Conservation (phyloP, 805 yeast genomes). For the Lipomyces kockii region DNA sequence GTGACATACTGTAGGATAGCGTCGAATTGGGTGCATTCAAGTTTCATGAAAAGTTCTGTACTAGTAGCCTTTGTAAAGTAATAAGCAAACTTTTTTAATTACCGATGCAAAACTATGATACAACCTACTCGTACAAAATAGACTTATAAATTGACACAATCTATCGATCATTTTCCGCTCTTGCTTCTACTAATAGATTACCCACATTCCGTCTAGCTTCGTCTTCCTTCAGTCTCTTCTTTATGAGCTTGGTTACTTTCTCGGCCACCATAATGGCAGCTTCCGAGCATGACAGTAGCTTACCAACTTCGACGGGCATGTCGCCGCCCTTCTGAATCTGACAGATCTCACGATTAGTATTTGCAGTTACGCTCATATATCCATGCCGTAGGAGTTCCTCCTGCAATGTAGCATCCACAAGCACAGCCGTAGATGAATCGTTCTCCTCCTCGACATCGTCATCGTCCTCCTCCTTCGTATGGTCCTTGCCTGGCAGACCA, state of each 20-base stretch:
- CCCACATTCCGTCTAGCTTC: slow-evolving; percentile 48
- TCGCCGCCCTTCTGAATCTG: slow-evolving; percentile 89
- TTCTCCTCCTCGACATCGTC: slow-evolving; percentile 30
- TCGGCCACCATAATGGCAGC: slow-evolving; percentile 69
- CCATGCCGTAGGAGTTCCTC: slow-evolving; percentile 84
- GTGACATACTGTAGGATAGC: not conserved
- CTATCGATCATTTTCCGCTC: slow-evolving; percentile 34
- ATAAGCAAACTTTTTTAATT: not conserved
- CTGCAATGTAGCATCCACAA: slow-evolving; percentile 74
- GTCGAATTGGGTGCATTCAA: not conserved
- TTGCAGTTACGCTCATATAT: slow-evolving; percentile 79
- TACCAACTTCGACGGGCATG: slow-evolving; percentile 72
- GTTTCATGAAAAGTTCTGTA: not conserved
- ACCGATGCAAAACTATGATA: slow-evolving; percentile 5
- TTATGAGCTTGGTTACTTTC: slow-evolving; percentile 65
- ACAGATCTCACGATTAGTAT: slow-evolving; percentile 87
- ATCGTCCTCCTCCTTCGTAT: slow-evolving; percentile 18
- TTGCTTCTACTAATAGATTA: slow-evolving; percentile 25
- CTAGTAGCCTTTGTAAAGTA: not conserved
- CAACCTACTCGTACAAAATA: slow-evolving; percentile 6
- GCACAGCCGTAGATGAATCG: slow-evolving; percentile 47
- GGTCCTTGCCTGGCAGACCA: not conserved
- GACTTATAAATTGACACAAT: not conserved
- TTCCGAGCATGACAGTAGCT: slow-evolving; percentile 69
- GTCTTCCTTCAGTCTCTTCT: slow-evolving; percentile 59